Evolutionary conservation across 768 basidiomycete genomes (phyloP).

Genomic region (Steccherinum ochraceum): DNA sequence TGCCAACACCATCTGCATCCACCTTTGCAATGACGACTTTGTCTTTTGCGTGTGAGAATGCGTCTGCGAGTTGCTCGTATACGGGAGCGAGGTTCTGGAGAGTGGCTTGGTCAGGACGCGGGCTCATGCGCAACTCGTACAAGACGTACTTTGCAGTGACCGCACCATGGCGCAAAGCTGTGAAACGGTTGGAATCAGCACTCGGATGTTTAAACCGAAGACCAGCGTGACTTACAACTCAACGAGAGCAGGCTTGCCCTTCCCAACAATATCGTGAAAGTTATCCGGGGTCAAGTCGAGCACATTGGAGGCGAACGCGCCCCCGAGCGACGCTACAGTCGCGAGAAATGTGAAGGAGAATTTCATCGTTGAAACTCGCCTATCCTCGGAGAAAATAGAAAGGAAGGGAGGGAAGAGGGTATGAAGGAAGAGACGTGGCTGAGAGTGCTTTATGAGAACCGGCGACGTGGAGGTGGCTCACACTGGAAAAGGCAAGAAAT

Average conservation of each 20-base stretch:
- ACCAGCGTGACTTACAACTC: constrained; percentile 59
- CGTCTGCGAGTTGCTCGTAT: constrained; percentile 87
- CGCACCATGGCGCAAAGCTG: constrained; percentile 89
- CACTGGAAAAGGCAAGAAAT: too few relatives aligned
- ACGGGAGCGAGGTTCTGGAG: constrained; percentile 85
- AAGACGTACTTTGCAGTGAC: constrained; percentile 78
- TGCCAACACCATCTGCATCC: constrained; percentile 86
- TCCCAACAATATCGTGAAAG: constrained; percentile 71
- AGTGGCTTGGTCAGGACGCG: constrained; percentile 25
- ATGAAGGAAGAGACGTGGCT: not conserved
- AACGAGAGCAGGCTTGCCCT: constrained; percentile 78
- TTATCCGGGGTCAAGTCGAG: constrained; percentile 69
- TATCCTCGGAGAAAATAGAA: too few relatives aligned
- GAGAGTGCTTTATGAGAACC: not conserved
- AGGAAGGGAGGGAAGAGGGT: constrained; percentile 2
- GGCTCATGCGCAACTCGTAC: not conserved
- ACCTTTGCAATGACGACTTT: constrained; percentile 89
- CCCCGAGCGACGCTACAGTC: constrained; percentile 44
- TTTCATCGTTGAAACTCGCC: too few relatives aligned
- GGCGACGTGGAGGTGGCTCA: too few relatives aligned
- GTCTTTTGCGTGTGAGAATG: constrained; percentile 71
- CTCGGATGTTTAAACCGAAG: not conserved
- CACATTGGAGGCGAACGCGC: constrained; percentile 72
- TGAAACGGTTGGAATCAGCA: constrained; percentile 7
- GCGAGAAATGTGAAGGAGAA: constrained; percentile 52